Percentiles rank a stretch among this genome's conserved stretches.
phyloP scores from a whole-genome alignment of 1,284 basidiomycete species.

The Microbotryomycetes sp. region DNA sequence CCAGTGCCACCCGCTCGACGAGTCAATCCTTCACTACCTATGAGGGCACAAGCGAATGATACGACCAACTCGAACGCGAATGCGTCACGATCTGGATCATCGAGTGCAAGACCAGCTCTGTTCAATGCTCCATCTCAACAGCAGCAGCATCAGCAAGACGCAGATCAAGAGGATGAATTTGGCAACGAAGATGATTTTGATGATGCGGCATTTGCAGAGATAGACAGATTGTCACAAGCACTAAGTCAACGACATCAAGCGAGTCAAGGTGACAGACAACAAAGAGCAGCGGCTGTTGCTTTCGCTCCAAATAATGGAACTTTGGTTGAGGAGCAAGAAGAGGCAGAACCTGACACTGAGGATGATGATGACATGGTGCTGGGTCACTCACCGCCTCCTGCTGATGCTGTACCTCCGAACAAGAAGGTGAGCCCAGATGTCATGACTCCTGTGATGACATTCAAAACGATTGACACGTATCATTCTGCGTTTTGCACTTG shows the following conservation, averaged over 20 bases:
- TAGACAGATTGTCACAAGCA: constrained; percentile 21
- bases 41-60: neutral
- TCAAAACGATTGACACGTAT: too few species aligned
- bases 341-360: neutral
- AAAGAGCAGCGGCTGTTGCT: neutral
- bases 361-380: neutral
- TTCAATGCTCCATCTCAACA: constrained; percentile 23
- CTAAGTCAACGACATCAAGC: neutral
- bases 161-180: constrained; percentile 15
- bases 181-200: constrained; percentile 8
- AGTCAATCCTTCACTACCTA: neutral
- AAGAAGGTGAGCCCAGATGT: too few species aligned
- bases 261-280: neutral
- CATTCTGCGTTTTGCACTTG: too few species aligned
- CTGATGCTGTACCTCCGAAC: neutral
- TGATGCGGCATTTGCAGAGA: constrained; percentile 7
- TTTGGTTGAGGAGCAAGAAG: neutral
- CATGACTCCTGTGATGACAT: too few species aligned
- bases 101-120: constrained; percentile 1
- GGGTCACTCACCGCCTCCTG: neutral
- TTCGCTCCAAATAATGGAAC: neutral
- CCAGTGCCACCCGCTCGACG: too few species aligned
- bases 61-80: neutral
- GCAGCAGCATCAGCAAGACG: neutral
- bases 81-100: neutral